Conservation (phyloP, 2,329 filamentous ascomycete genomes). For the Bipolaris sorokiniana region DNA sequence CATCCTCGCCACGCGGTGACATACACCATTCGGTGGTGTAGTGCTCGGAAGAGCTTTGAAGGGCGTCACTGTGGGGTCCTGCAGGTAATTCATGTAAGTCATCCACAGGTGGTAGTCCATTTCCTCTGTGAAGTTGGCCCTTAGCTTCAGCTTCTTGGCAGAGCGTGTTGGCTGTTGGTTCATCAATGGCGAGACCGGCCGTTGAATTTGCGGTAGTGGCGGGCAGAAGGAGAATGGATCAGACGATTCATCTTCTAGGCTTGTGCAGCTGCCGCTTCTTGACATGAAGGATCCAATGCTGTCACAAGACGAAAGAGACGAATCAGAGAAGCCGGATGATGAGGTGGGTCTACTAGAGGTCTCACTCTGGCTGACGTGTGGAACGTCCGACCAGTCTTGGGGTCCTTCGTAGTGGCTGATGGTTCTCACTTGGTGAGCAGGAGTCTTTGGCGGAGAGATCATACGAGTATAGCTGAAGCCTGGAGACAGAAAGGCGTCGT, state of each 20-base stretch:
- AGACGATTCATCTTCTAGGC: conserved; percentile 63
- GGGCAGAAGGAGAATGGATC: conserved; percentile 61
- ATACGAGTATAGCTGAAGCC: conserved; percentile 45
- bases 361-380: conserved; percentile 45
- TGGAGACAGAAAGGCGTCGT: conserved; percentile 54
- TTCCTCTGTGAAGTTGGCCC: conserved; percentile 62
- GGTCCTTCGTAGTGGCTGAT: conserved; percentile 36
- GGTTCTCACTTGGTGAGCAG: conserved; percentile 50
- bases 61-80: conserved; percentile 69
- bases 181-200: conserved; percentile 42
- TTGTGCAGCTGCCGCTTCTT: conserved; percentile 65
- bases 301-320: conserved; percentile 65
- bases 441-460: conserved; percentile 58
- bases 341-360: conserved; percentile 62
- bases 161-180: conserved; percentile 34
- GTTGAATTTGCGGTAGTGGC: conserved; percentile 37
- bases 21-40: conserved; percentile 68
- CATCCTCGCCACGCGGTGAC: conserved; percentile 66
- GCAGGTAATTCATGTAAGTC: conserved; percentile 69
- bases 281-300: conserved; percentile 64
- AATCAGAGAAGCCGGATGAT: conserved; percentile 65
- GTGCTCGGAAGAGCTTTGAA: conserved; percentile 71
- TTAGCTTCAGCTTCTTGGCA: conserved; percentile 53
- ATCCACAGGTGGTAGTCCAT: conserved; percentile 72
- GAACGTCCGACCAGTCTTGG: conserved; percentile 44